phyloP scores from a whole-genome alignment of 2,329 filamentous ascomycete genomes.

The Rhexocercosporidium sp. region DNA sequence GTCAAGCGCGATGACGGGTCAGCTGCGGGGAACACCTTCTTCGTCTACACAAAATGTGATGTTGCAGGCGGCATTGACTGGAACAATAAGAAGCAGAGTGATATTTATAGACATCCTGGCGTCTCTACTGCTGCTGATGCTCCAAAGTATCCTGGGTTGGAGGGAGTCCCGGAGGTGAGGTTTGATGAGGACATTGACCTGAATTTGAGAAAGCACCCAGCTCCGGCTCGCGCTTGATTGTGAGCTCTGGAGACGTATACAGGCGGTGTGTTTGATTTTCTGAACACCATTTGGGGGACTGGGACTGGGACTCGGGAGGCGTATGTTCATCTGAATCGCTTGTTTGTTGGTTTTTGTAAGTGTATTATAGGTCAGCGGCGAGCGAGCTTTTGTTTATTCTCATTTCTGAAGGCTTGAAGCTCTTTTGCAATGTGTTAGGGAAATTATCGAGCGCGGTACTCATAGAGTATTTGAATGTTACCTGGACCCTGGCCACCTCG shows the following conservation, averaged over 20 bases:
- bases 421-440: no score
- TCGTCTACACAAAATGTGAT: not conserved
- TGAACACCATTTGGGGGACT: no score
- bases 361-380: no score
- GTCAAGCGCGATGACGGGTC: not conserved
- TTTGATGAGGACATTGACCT: not conserved
- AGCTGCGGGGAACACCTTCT: not conserved
- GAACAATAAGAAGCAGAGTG: not conserved
- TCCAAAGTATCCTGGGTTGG: not conserved
- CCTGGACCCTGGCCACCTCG: no score
- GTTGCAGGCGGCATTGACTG: not conserved
- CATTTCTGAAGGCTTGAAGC: no score
- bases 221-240: not conserved
- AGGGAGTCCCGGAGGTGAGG: not conserved
- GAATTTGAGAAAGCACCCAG: not conserved
- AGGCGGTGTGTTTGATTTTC: not conserved
- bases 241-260: not conserved
- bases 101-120: not conserved
- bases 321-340: no score
- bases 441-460: no score
- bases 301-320: no score
- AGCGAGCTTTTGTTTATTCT: no score
- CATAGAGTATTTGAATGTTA: no score
- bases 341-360: no score
- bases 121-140: slow-evolving; percentile 5